Evolutionary conservation across 2,329 filamentous ascomycete genomes (phyloP), one percentile per base, ranked within the genome.

Genomic region (Pestalotiopsis sp.): DNA sequence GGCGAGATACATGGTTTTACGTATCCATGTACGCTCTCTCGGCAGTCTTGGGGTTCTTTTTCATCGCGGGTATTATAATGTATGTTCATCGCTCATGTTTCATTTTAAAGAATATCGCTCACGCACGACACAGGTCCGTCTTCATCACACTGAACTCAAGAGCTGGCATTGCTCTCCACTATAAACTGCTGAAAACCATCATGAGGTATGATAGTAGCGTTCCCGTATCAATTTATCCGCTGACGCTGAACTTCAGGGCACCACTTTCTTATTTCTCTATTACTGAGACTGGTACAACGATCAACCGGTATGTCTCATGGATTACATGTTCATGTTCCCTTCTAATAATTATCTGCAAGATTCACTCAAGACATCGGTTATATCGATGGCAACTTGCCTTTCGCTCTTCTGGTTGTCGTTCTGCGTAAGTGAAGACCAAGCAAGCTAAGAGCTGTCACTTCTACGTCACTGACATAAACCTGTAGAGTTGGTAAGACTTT

Each of bases 321-420:
- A 9, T 1, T 30, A 14, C 56, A 6, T 59, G 20, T 2, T 38
- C 4, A 14, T 30, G 13, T n/a, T 0, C 30, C 13, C 11, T n/a
- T 59, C 24, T 59, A 17, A 26, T 52, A 9, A 52, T 1, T n/a
- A n/a, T 9, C 20, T n/a, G 7, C 7, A n/a, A 65, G 63, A n/a
- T 65, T 65, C 26, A 56, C 38, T 14, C 38, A 56, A 65, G 63
- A 65, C 35, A 56, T 65, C 4, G 44, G 17, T 20, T 65, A 56
- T 22, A 24, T 65, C 6, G 63, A 65, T 20, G 13, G 24, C 17
- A 35, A 22, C 20, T 20, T 65, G n/a, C 44, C 63, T 9, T 26
- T 57, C 11, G 14, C 20, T 22, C 48, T 65, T 5, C 22, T 65
- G 24, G 35, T 56, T 24, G 24, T 48, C 13, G 40, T n/a, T 35